These are phyloP conservation scores for Fusarium irregulare DNA, from an alignment of 2,329 filamentous ascomycete genomes.

Conservation along the genomic window DNA sequence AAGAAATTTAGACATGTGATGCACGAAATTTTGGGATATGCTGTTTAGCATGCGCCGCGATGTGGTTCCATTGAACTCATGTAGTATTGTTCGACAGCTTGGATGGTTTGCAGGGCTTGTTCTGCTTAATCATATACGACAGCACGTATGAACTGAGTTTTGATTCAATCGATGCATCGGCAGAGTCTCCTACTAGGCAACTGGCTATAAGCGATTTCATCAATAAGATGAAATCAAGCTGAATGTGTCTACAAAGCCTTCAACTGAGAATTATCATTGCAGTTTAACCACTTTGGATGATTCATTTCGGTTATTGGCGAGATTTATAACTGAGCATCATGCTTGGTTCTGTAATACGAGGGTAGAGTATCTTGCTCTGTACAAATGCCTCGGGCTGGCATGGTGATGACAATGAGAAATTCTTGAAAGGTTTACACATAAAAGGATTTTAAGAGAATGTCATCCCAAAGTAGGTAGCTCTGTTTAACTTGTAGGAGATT, in stretches of 20 bases:
- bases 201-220: not conserved
- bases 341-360: too few relatives aligned
- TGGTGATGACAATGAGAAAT: not conserved
- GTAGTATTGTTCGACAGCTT: slow-evolving; percentile 14
- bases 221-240: not conserved
- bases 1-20: slow-evolving; percentile 23
- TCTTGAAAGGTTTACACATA: not conserved
- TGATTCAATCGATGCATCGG: slow-evolving; percentile 8
- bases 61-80: slow-evolving; percentile 5
- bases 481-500: not conserved
- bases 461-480: not conserved
- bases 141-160: slow-evolving; percentile 9
- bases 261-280: not conserved
- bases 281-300: not conserved
- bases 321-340: not conserved
- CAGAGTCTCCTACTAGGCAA: not conserved
- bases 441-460: not conserved
- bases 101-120: slow-evolving; percentile 4
- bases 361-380: not conserved
- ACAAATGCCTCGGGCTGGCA: not conserved
- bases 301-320: not conserved
- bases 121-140: slow-evolving; percentile 5
- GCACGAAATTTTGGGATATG: slow-evolving; percentile 9
- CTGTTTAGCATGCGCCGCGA: slow-evolving; percentile 3
- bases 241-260: not conserved